A percentile compares a stretch with the other conserved stretches of the same genome.
Evolutionary conservation across 2,329 filamentous ascomycete genomes (phyloP).

Genomic region (Keithomyces neogunnii): DNA sequence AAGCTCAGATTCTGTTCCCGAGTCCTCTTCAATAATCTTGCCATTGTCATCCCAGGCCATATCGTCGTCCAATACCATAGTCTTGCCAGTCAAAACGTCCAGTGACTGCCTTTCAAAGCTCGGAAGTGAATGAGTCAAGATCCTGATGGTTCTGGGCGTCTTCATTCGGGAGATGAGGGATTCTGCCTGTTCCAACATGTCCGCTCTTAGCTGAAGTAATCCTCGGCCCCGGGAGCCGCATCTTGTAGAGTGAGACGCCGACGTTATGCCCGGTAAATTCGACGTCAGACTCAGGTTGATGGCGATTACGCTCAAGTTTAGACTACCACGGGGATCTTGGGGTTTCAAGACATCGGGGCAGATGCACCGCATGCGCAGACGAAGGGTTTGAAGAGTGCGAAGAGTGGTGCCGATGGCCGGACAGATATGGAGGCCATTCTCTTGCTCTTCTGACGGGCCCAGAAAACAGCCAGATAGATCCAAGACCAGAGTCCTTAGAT

Average conservation of each 20-base stretch:
- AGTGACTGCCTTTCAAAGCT: constrained; percentile 9
- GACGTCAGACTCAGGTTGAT: constrained; percentile 10
- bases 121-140: constrained; percentile 11
- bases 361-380: constrained; percentile 11
- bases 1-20: constrained; percentile 9
- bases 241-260: constrained; percentile 9
- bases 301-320: constrained; percentile 7
- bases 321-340: neutral
- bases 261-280: constrained; percentile 6
- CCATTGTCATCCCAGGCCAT: constrained; percentile 13
- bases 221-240: constrained; percentile 5
- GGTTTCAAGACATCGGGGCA: constrained; percentile 13
- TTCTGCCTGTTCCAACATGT: constrained; percentile 10
- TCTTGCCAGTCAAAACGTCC: constrained; percentile 13
- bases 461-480: constrained; percentile 7
- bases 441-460: constrained; percentile 1
- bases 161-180: constrained; percentile 8
- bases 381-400: constrained; percentile 10
- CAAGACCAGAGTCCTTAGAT: constrained; percentile 10
- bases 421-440: constrained; percentile 7
- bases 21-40: constrained; percentile 6
- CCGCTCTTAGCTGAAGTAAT: constrained; percentile 9
- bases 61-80: constrained; percentile 10
- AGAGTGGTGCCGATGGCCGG: constrained; percentile 11
- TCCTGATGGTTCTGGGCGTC: constrained; percentile 10